Evolutionary conservation across 495 filamentous ascomycete genomes (phyloP).

Genomic region (Penicillium cosmopolitanum): DNA sequence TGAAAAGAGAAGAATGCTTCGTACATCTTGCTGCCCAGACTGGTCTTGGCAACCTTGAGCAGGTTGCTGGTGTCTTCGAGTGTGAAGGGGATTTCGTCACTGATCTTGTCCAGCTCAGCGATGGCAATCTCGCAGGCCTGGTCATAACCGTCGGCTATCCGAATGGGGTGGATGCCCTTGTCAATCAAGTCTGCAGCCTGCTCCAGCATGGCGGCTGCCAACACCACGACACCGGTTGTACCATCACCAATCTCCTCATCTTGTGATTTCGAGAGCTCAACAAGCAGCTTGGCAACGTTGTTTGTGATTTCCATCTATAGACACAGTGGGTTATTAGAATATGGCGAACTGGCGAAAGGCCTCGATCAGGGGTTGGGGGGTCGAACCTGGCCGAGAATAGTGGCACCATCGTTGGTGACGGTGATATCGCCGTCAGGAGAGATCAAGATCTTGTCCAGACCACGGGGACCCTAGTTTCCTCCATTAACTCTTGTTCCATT

Average conservation of each 20-base stretch:
- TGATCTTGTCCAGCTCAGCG: conserved; percentile 87
- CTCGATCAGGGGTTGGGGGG: conserved; percentile 16
- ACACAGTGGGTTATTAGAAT: conserved; percentile 22
- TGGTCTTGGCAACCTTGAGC: conserved; percentile 91
- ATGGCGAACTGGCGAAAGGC: neutral
- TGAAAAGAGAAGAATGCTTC: conserved; percentile 4
- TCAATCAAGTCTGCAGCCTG: conserved; percentile 98
- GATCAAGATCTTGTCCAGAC: conserved; percentile 98
- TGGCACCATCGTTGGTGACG: conserved; percentile 98
- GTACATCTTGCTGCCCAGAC: conserved; percentile 95
- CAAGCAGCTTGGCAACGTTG: conserved; percentile 94
- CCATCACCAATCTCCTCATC: conserved; percentile 99
- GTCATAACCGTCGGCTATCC: conserved; percentile 98
- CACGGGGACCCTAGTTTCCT: conserved; percentile 73
- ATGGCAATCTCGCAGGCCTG: conserved; percentile 96
- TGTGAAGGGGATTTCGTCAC: conserved; percentile 85
- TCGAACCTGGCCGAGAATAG: conserved; percentile 82
- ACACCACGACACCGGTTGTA: conserved; percentile 95
- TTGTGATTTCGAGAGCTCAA: conserved; percentile 98
- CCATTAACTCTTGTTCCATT: conserved; percentile 22
- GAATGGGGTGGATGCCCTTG: conserved; percentile 98
- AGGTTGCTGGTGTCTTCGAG: conserved; percentile 78
- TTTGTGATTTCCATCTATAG: conserved; percentile 94
- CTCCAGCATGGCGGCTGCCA: conserved; percentile 93
- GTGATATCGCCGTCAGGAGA: conserved; percentile 99